Base-by-base conservation (phyloP, 495 filamentous ascomycete genomes). In the Penicillium taxi region DNA sequence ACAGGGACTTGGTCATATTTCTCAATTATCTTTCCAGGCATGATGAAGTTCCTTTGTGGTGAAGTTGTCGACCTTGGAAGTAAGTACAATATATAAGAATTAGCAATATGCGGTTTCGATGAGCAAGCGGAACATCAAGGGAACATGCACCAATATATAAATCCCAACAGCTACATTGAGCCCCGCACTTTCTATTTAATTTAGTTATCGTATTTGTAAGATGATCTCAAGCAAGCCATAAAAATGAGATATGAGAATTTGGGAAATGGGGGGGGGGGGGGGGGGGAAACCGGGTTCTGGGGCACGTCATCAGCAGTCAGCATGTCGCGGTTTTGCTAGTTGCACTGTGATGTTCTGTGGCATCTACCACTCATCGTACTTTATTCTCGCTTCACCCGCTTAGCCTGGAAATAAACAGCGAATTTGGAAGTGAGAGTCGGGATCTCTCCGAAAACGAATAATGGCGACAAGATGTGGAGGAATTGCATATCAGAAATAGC, bases 1-100 rank as follows among this genome's bases (percentile, higher is more conserved):
- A 58, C 65, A 13, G 68, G 68, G 30, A 70, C 63, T 20, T 72
- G 66, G 18, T 69, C 59, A 38, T 72, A 70, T 36, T 57, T 47
- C n/a, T 69, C 66, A 15, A 68, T 56, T 8, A 60, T 46, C 35
- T 43, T 56, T 20, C 50, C 61, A n/a, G 66, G 58, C 66, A 70
- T 68, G 12, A 49, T 61, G 38, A 34, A 1, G 20, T 6, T 24
- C 4, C 9, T 30, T 4, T 19, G 22, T 26, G 9, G 5, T 18
- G 6, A 16, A 15, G 29, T 9, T 20, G 14, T 17, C n/a, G n/a
- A n/a, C n/a, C n/a, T n/a, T n/a, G n/a, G n/a, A n/a, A n/a, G n/a
- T n/a, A n/a, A n/a, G n/a, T n/a, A n/a, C n/a, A n/a, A n/a, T n/a
- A n/a, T n/a, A n/a, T n/a, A n/a, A n/a, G n/a, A n/a, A n/a, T n/a